A percentile compares a stretch with the other conserved stretches of the same genome.
Evolutionary conservation across 2,329 filamentous ascomycete species (phyloP).

Genomic region (Trichoderma sp.): DNA sequence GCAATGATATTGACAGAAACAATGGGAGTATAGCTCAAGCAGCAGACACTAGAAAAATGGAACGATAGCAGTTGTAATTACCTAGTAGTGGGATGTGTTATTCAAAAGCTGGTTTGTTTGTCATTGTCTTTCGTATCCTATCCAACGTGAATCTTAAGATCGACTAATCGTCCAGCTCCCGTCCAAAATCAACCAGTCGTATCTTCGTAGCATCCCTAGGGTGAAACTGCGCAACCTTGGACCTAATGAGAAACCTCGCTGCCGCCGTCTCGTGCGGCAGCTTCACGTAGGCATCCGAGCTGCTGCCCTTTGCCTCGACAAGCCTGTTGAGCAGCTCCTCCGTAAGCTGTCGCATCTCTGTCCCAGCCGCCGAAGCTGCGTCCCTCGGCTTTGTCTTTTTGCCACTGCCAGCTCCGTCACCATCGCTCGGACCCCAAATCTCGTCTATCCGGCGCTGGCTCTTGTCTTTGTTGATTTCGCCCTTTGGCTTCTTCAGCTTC

Average conservation of each 20-base stretch:
- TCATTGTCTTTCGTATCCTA: background rate
- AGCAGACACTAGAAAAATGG: no score
- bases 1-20: no score
- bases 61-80: no score
- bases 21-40: no score
- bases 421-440: slow-evolving; percentile 54
- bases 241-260: slow-evolving; percentile 63
- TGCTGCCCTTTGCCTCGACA: slow-evolving; percentile 55
- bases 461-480: slow-evolving; percentile 45
- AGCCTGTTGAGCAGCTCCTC: slow-evolving; percentile 63
- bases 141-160: background rate
- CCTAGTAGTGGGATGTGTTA: no score
- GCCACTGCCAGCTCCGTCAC: slow-evolving; percentile 27
- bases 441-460: slow-evolving; percentile 64
- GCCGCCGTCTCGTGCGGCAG: slow-evolving; percentile 63
- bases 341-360: slow-evolving; percentile 61
- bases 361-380: slow-evolving; percentile 52
- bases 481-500: slow-evolving; percentile 53
- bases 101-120: background rate
- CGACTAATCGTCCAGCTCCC: slow-evolving; percentile 57
- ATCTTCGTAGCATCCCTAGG: slow-evolving; percentile 62
- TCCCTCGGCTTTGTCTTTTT: slow-evolving; percentile 36
- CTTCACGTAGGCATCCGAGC: slow-evolving; percentile 58
- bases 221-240: slow-evolving; percentile 67
- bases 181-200: slow-evolving; percentile 64